Percentiles rank a stretch among this genome's conserved stretches.
phyloP scores from a whole-genome alignment of 768 basidiomycete species.

The Leccinum olivaceopallidum region DNA sequence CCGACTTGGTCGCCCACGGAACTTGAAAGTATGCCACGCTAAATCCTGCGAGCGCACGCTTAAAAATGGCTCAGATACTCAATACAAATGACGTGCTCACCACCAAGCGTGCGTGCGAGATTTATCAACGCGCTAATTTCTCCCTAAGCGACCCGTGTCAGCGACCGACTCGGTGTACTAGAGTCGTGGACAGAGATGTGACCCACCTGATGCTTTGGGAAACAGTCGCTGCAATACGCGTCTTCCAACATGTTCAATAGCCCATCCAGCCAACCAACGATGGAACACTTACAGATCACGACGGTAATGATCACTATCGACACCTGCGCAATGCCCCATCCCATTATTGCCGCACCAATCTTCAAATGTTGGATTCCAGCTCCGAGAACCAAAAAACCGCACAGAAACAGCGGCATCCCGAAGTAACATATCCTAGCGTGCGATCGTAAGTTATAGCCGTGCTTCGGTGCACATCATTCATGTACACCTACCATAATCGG shows the following conservation, averaged over 20 bases:
- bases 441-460: background rate
- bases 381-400: constrained; percentile 44
- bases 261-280: background rate
- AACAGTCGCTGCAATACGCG: constrained; percentile 41
- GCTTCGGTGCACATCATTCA: too few species aligned
- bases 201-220: constrained; percentile 34
- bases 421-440: constrained; percentile 37
- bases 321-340: constrained; percentile 44
- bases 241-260: constrained; percentile 21
- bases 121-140: constrained; percentile 48
- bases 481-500: constrained; percentile 38
- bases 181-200: background rate
- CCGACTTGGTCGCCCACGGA: constrained; percentile 38
- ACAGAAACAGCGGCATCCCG: constrained; percentile 41
- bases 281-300: constrained; percentile 34
- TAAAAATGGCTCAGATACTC: background rate
- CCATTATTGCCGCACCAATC: constrained; percentile 36
- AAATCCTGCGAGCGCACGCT: constrained; percentile 26
- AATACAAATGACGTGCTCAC: constrained; percentile 14
- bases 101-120: constrained; percentile 36
- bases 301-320: constrained; percentile 42
- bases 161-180: background rate
- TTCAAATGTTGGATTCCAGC: constrained; percentile 36
- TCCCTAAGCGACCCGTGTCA: constrained; percentile 27
- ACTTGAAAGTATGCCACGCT: constrained; percentile 43